Evolutionary conservation across 495 filamentous ascomycete genomes (phyloP).

Genomic region (Diplogelasinospora grovesii): DNA sequence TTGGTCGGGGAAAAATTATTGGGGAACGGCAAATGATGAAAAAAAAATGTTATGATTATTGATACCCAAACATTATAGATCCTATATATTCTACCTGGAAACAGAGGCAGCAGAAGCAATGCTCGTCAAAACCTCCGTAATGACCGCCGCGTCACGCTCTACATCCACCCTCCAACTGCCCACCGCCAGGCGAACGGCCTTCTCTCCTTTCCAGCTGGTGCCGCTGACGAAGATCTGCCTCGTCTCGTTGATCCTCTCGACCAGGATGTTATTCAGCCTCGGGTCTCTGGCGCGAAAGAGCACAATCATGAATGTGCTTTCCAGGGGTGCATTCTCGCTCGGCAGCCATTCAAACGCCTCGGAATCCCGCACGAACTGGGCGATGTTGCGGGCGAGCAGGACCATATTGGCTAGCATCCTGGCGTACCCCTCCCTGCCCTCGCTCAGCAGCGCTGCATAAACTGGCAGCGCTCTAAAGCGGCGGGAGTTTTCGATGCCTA

Average conservation of each 20-base stretch:
- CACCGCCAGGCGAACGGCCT: constrained; percentile 74
- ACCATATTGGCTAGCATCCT: constrained; percentile 69
- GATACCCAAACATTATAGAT: too few relatives aligned
- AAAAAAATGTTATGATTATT: too few relatives aligned
- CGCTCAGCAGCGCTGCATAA: constrained; percentile 71
- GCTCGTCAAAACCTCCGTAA: constrained; percentile 41
- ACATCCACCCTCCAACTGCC: constrained; percentile 70
- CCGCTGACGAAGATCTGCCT: constrained; percentile 77
- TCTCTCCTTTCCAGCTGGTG: constrained; percentile 64
- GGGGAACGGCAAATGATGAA: too few relatives aligned
- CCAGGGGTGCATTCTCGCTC: constrained; percentile 16
- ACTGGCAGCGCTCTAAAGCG: constrained; percentile 85
- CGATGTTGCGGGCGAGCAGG: constrained; percentile 59
- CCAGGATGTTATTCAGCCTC: constrained; percentile 56
- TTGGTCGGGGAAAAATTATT: not conserved
- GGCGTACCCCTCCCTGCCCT: constrained; percentile 63
- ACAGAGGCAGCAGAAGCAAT: constrained; percentile 7
- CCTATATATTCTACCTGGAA: not conserved
- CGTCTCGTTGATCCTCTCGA: constrained; percentile 63
- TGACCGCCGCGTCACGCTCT: constrained; percentile 46
- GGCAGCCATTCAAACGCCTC: constrained; percentile 62
- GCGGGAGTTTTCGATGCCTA: constrained; percentile 85
- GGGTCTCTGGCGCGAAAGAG: constrained; percentile 72
- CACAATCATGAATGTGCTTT: constrained; percentile 64
- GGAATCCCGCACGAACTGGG: constrained; percentile 51